Evolutionary conservation across 176 grass and related monocot genomes (phyloP).

Genomic region (Paspalum notatum): DNA sequence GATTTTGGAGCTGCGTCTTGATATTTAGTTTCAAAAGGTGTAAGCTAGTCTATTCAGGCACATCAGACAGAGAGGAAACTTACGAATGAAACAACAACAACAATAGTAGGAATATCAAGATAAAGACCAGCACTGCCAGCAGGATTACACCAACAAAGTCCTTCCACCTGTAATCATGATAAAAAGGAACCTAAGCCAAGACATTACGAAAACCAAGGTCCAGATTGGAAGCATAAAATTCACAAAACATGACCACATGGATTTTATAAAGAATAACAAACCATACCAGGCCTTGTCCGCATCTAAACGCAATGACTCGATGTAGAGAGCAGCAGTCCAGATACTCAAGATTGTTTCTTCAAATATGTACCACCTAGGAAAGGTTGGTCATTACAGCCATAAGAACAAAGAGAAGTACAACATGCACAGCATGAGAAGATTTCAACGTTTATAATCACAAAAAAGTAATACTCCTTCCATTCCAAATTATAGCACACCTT

Average conservation of each 20-base stretch:
- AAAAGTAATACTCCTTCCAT: not conserved
- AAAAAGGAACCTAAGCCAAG: conserved; percentile 35
- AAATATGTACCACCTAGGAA: conserved; percentile 89
- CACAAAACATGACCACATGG: conserved; percentile 3
- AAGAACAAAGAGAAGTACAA: conserved; percentile 22
- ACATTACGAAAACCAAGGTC: not conserved
- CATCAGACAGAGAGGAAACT: conserved; percentile 31
- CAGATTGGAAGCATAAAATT: conserved; percentile 40
- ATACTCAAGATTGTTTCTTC: conserved; percentile 69
- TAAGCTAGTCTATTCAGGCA: conserved; percentile 3
- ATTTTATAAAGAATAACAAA: conserved; percentile 23
- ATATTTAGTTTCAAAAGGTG: not conserved
- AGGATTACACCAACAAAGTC: conserved; percentile 77
- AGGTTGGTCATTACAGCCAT: conserved; percentile 33
- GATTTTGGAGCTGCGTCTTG: conserved; percentile 16
- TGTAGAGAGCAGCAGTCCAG: conserved; percentile 79
- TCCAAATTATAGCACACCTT: no score
- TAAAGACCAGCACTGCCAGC: conserved; percentile 75
- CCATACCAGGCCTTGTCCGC: conserved; percentile 68
- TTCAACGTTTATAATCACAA: conserved; percentile 26
- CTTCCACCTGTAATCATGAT: conserved; percentile 74
- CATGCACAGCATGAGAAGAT: not conserved
- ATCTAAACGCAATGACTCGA: conserved; percentile 60
- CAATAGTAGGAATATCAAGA: conserved; percentile 77
- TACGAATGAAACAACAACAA: conserved; percentile 84